phyloP scores from a whole-genome alignment of 345 rosid genomes.

The Citrus sp. region DNA sequence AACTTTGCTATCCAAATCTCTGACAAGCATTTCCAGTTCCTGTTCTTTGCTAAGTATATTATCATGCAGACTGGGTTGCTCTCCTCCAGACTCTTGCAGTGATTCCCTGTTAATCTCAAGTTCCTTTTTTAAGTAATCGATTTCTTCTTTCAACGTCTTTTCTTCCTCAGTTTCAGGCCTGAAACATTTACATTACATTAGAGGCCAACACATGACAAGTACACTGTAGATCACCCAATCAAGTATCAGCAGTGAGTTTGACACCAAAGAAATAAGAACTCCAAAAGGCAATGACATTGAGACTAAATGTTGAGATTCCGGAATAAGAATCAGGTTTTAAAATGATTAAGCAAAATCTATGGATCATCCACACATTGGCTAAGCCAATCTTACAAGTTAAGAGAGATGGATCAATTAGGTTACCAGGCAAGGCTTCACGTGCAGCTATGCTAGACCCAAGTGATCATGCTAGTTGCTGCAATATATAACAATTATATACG shows the following conservation, averaged over 20 bases:
- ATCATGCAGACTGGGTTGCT: slow-evolving; percentile 33
- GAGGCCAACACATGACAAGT: not conserved
- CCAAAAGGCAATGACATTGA: not conserved
- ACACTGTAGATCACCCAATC: not conserved
- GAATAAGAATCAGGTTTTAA: not conserved
- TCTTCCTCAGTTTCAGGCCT: slow-evolving; percentile 92
- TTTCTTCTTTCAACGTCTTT: slow-evolving; percentile 62
- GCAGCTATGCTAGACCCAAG: not conserved
- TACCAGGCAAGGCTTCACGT: not conserved
- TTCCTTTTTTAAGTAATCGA: slow-evolving; percentile 51
- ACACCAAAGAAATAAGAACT: not conserved
- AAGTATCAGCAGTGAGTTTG: not conserved
- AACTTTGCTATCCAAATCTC: slow-evolving; percentile 73
- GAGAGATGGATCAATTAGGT: not conserved
- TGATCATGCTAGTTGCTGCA: not conserved
- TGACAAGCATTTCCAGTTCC: slow-evolving; percentile 56
- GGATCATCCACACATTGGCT: not conserved
- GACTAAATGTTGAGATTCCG: not conserved
- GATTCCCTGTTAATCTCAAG: slow-evolving; percentile 37
- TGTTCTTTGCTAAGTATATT: slow-evolving; percentile 57
- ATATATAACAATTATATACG: not conserved
- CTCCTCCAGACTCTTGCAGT: slow-evolving; percentile 32
- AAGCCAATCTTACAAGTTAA: not conserved
- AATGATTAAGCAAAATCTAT: slow-evolving; percentile 5
- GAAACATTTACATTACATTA: slow-evolving; percentile 21